Base-by-base conservation (phyloP, 2,329 filamentous ascomycete species). In the Arthrobotrys conoides region DNA sequence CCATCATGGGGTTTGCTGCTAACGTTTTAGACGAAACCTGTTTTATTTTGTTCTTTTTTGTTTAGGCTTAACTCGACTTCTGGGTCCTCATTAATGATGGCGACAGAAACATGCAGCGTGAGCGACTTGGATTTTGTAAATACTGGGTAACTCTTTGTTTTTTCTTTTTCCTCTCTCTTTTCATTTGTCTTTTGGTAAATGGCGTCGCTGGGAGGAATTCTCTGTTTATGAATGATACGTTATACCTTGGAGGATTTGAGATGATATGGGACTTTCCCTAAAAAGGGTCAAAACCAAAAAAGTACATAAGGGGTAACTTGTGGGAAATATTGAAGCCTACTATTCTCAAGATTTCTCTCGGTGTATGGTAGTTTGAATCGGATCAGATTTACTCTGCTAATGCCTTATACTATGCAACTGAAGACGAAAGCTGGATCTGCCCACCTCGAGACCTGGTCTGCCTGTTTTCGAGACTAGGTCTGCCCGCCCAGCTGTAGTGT, bases 51-150 rank as follows among this genome's bases (percentile, higher is more conserved):
- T 44, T 44, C 6, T 6, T 30, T 30, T 9, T 41, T 61, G 33
- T 44, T 61, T 59, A 22, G 12, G 20, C 36, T 61, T 38, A 41
- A 46, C 41, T 46, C 4, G n/a, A n/a, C 3, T 30, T 30, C 57
- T 61, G 57, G 20, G 57, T 61, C 57, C 57, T 61, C 57, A 44
- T 61, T 44, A 61, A 61, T 61, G 57, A 61, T 44, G 57, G 57
- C 33, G 20, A 44, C 36, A 61, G 57, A 44, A 24, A 61, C 36
- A 41, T 44, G 36, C 57, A 44, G 57, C 53, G 53, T 61, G 57
- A 61, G 57, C 57, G 20, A 61, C 36, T 61, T 61, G 57, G 57
- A 59, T 22, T 59, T n/a, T 61, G 57, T 61, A 61, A 61, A 61
- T 61, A 61, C 36, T 61, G 14, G 38, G 57, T 36, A 38, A 24